Evolutionary conservation across 352 stramenopile genomes (phyloP), one percentile per base, ranked within the genome.

Genomic region (Saprolegnia parasitica): DNA sequence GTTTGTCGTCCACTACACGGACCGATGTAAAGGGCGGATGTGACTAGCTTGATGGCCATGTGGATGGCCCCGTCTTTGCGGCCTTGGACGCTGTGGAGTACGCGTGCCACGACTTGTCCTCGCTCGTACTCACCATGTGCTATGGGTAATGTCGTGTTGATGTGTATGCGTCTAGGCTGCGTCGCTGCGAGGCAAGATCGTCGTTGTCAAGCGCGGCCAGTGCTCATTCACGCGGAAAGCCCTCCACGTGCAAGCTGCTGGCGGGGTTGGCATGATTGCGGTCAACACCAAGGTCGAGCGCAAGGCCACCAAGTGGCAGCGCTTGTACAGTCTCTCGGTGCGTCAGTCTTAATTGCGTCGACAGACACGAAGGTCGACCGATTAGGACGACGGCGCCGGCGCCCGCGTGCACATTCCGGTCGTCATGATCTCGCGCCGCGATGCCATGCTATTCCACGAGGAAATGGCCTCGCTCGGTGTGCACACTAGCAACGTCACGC

Each of bases 141-240:
- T n/a, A n/a, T n/a, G n/a, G n/a, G n/a, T 21, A 24, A 0, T 40
- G 21, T 20, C 29, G 24, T 9, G 37, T 78, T 20, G 71, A 78
- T 47, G 58, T 78, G 6, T 42, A 13, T n/a, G 57, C 46, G 18
- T 60, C 0, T 32, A 81, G 2, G 54, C 54, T 0, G 11, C 49
- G 1, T 54, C 67, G 8, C 73, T 95, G 13, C 56, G 67, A 45
- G 87, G 86, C 0, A 81, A 78, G 23, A 77, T 96, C 10, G 81
- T 95, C 1, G 76, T 95, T 56, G 84, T 90, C 16, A 70, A 75
- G 35, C 76, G 88, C 10, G 88, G 88, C 15, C 76, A 76, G 20
- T 96, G 88, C 58, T 79, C 87, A 23, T 96, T 96, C 64, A 79
- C 83, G 0, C 72, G 86, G 56, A 96, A 95, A 71, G 86, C 86